phyloP scores from a whole-genome alignment of 495 filamentous ascomycete species.

The Penicillium steckii region DNA sequence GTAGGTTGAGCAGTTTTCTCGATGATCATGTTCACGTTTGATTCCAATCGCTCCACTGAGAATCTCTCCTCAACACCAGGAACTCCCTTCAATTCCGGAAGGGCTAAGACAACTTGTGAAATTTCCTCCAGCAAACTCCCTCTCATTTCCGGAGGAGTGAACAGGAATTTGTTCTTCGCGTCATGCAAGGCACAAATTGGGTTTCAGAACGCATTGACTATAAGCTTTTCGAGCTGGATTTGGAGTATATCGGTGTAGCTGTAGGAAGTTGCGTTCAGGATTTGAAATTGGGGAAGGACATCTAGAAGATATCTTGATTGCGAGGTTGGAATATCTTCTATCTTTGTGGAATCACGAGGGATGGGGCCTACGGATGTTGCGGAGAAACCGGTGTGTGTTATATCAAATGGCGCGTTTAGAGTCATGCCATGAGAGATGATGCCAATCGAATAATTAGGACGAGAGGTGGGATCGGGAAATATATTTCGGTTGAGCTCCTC shows the following conservation, averaged over 20 bases:
- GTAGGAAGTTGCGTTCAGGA: constrained; percentile 27
- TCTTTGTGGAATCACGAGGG: constrained; percentile 19
- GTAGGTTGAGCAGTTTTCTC: constrained; percentile 57
- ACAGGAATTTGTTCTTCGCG: constrained; percentile 61
- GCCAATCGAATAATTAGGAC: constrained; percentile 69
- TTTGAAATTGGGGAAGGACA: constrained; percentile 25
- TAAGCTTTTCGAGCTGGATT: constrained; percentile 69
- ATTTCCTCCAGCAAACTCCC: constrained; percentile 55
- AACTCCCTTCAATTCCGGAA: constrained; percentile 56
- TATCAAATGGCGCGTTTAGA: constrained; percentile 49
- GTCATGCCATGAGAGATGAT: constrained; percentile 61
- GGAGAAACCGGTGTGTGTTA: constrained; percentile 56
- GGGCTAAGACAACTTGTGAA: constrained; percentile 44
- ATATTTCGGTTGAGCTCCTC: constrained; percentile 59
- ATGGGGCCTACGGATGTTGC: constrained; percentile 51
- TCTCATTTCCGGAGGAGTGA: constrained; percentile 44
- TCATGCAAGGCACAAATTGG: constrained; percentile 66
- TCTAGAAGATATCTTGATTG: background rate
- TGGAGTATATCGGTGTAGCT: constrained; percentile 27
- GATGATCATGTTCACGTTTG: constrained; percentile 50
- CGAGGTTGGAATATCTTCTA: constrained; percentile 26
- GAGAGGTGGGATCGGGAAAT: constrained; percentile 54
- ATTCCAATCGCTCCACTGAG: constrained; percentile 44
- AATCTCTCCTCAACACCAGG: constrained; percentile 49
- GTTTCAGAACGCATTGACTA: constrained; percentile 69